Conservation (phyloP, 495 filamentous ascomycete genomes). For the Neurospora sp. region DNA sequence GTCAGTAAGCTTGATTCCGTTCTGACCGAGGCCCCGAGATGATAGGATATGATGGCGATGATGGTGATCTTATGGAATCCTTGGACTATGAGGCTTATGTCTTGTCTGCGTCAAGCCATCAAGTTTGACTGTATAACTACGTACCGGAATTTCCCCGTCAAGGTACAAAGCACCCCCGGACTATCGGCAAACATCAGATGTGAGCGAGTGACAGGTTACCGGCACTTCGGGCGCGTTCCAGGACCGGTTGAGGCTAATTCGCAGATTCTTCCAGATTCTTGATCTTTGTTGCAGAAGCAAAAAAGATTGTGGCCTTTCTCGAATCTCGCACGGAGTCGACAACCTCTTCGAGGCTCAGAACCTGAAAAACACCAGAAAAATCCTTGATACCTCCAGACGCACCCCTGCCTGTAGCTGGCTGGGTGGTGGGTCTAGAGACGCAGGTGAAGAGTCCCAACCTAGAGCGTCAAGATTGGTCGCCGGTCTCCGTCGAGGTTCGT, state of each 20-base stretch:
- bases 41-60: background rate
- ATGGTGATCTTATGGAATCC: background rate
- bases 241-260: background rate
- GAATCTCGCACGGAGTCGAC: background rate
- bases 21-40: background rate
- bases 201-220: background rate
- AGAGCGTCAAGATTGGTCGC: background rate
- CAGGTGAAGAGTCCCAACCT: background rate
- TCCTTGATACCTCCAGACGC: background rate
- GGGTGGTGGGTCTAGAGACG: background rate
- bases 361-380: background rate
- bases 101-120: background rate
- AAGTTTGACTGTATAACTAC: background rate
- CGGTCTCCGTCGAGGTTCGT: background rate
- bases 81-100: background rate
- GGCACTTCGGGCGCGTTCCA: background rate
- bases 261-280: background rate
- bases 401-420: background rate
- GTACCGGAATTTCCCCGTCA: background rate
- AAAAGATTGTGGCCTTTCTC: background rate
- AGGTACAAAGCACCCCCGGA: background rate
- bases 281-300: background rate
- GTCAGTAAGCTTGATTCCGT: background rate
- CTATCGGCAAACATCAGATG: background rate
- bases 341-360: background rate